phyloP scores from a whole-genome alignment of 352 stramenopile species.

The Phytophthora europaea region DNA sequence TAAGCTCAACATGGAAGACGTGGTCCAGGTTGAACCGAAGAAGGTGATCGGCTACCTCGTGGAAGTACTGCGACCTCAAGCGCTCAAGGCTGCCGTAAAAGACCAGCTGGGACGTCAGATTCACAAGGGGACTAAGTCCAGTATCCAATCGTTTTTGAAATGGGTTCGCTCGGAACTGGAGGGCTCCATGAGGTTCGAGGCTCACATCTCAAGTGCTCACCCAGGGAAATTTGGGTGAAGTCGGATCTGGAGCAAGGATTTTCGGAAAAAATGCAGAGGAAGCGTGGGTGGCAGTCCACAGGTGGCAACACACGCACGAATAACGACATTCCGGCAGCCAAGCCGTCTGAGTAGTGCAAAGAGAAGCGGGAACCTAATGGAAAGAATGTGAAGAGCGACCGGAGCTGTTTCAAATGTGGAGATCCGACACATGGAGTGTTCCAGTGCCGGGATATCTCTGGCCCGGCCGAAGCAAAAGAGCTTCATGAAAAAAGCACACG shows the following conservation, averaged over 20 bases:
- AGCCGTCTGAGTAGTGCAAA: not conserved
- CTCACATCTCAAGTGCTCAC: not conserved
- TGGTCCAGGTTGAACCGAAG: not conserved
- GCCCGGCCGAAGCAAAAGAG: constrained; percentile 12
- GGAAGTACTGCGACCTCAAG: not conserved
- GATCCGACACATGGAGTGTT: constrained; percentile 16
- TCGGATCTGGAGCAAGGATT: not conserved
- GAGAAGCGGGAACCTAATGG: not conserved
- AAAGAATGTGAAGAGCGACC: constrained; percentile 1
- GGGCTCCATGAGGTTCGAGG: not conserved
- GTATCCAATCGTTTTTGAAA: not conserved
- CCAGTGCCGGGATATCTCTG: constrained; percentile 7
- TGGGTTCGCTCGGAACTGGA: not conserved
- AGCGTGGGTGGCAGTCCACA: not conserved
- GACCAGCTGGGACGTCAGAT: not conserved
- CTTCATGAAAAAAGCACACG: constrained; percentile 10
- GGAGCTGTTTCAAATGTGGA: constrained; percentile 14
- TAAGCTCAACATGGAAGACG: constrained; percentile 8
- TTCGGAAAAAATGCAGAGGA: not conserved
- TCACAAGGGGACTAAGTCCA: not conserved
- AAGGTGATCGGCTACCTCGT: constrained; percentile 7
- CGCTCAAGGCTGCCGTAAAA: constrained; percentile 4
- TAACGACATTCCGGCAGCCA: not conserved
- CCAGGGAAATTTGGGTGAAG: not conserved
- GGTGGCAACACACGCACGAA: not conserved